Evolutionary conservation across 1,139 yeast species (phyloP).

Genomic region (Debaryomyces nepalensis): DNA sequence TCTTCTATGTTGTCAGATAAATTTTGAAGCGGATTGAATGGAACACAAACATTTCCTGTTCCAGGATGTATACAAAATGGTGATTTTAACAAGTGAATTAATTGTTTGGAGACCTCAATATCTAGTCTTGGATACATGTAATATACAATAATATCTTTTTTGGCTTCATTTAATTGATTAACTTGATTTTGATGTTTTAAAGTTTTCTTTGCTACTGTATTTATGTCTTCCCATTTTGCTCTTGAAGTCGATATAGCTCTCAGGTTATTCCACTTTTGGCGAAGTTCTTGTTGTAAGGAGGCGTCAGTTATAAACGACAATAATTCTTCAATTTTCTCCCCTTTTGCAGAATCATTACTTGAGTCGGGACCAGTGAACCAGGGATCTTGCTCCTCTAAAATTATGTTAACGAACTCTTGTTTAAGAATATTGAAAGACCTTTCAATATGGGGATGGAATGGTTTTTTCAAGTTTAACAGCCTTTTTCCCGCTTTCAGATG

Average conservation of each 20-base stretch:
- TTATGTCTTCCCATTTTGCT: constrained; percentile 85
- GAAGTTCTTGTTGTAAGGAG: constrained; percentile 56
- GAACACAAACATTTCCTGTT: constrained; percentile 97
- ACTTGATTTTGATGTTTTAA: constrained; percentile 48
- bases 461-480: constrained; percentile 62
- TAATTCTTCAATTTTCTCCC: constrained; percentile 55
- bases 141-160: constrained; percentile 80
- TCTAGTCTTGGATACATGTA: constrained; percentile 91
- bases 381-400: constrained; percentile 84
- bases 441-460: constrained; percentile 86
- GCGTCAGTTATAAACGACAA: constrained; percentile 66
- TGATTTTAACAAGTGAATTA: constrained; percentile 90
- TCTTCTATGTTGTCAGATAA: constrained; percentile 40
- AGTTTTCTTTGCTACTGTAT: constrained; percentile 53
- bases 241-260: constrained; percentile 36
- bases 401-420: constrained; percentile 62
- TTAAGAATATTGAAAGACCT: constrained; percentile 74
- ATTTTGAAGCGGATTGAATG: constrained; percentile 65
- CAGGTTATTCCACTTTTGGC: constrained; percentile 47
- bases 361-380: constrained; percentile 49
- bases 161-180: constrained; percentile 64
- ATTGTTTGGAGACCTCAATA: constrained; percentile 87
- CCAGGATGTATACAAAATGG: constrained; percentile 99
- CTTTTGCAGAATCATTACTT: constrained; percentile 44
- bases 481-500: constrained; percentile 40